Conservation (phyloP, 306 rosid species). For the Corylus americana region DNA sequence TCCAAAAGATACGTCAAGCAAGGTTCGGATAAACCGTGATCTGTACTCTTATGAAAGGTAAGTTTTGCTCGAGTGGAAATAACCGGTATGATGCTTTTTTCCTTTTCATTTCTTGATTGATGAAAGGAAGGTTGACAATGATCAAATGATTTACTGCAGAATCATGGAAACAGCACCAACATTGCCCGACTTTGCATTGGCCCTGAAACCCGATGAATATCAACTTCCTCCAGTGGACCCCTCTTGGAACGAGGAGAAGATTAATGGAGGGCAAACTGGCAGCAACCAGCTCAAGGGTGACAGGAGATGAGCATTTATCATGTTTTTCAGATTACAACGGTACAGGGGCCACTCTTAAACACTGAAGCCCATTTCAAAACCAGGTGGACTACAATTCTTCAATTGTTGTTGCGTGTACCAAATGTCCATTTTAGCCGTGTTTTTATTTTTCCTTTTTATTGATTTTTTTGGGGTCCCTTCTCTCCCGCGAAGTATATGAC, state of each 20-base stretch:
- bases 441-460: conserved; percentile 26
- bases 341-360: conserved; percentile 28
- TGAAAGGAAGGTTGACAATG: conserved; percentile 18
- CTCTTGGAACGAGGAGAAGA: conserved; percentile 72
- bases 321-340: conserved; percentile 19
- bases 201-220: conserved; percentile 92
- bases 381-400: conserved; percentile 33
- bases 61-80: conserved; percentile 4
- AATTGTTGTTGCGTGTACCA: conserved; percentile 23
- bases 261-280: conserved; percentile 50
- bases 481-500: conserved; percentile 23
- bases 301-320: conserved; percentile 32
- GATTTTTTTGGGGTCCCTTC: conserved; percentile 13
- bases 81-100: conserved; percentile 8
- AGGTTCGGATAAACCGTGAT: conserved; percentile 95
- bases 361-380: conserved; percentile 30
- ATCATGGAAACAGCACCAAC: conserved; percentile 98
- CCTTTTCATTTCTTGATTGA: conserved; percentile 8
- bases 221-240: conserved; percentile 78
- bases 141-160: conserved; percentile 40
- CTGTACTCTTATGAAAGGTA: conserved; percentile 84
- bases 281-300: conserved; percentile 50
- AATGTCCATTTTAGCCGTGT: conserved; percentile 14
- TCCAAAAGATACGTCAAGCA: conserved; percentile 96
- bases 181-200: conserved; percentile 90